Conservation (phyloP, 2,329 filamentous ascomycete genomes). For the Zymoseptoria passerinii region DNA sequence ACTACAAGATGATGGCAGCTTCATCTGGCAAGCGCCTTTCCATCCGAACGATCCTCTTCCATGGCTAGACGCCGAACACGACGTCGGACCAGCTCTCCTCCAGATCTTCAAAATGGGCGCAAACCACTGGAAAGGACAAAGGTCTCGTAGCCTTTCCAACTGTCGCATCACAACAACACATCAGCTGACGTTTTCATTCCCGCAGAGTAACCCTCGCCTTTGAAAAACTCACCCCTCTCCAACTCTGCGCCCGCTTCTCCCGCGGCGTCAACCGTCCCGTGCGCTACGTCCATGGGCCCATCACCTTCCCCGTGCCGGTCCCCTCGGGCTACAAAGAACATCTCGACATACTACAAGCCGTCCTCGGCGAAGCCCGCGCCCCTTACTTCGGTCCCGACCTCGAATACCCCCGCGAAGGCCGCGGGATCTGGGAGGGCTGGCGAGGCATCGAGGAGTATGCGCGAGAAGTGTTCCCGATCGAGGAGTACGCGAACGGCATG, state of each 20-base stretch:
- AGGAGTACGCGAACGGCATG: slow-evolving; percentile 87
- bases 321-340: slow-evolving; percentile 84
- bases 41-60: slow-evolving; percentile 81
- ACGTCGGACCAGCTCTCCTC: slow-evolving; percentile 82
- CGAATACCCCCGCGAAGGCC: slow-evolving; percentile 60
- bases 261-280: slow-evolving; percentile 71
- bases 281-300: slow-evolving; percentile 66
- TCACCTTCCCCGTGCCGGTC: slow-evolving; percentile 78
- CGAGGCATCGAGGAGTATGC: slow-evolving; percentile 91
- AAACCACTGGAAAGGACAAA: slow-evolving; percentile 68
- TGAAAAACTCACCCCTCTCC: slow-evolving; percentile 72
- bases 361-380: slow-evolving; percentile 51
- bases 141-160: too few species aligned
- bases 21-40: slow-evolving; percentile 89
- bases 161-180: too few species aligned
- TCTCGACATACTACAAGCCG: slow-evolving; percentile 56
- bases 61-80: slow-evolving; percentile 94
- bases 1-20: slow-evolving; percentile 72
- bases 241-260: slow-evolving; percentile 74
- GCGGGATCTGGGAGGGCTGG: slow-evolving; percentile 84
- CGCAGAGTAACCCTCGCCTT: slow-evolving; percentile 78
- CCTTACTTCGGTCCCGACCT: slow-evolving; percentile 56
- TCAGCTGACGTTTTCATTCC: slow-evolving; percentile 4
- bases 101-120: slow-evolving; percentile 94
- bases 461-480: slow-evolving; percentile 83